Evolutionary conservation across 1,139 yeast genomes (phyloP), one percentile per base, ranked within the genome.

Genomic region (Geotrichum candidum): DNA sequence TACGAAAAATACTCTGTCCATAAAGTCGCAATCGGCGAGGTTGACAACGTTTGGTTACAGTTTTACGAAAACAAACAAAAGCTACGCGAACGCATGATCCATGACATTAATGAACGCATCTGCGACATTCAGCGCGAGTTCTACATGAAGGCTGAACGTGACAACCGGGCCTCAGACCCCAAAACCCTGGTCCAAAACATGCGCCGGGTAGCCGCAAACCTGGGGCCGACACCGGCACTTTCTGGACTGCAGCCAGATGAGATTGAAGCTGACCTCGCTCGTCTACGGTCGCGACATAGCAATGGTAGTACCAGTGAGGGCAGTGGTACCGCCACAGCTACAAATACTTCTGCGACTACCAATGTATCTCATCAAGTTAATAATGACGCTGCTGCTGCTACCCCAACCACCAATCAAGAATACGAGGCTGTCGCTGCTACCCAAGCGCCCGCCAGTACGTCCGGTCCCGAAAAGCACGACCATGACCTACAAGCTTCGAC

Each of bases 11-110:
- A 63, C 25, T 66, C 67, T 66, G 64, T 73, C 56, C 63, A 62
- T 23, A 64, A 66, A 29, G 69, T 65, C 27, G 63, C 74, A 6
- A 60, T 57, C 11, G 71, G 71, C 23, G 75, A 73, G 57, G 68
- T 68, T 10, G 66, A 67, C 46, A 68, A 69, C 59, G 66, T 68
- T 3, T 57, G 59, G 59, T 35, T 57, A 7, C 46, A 55, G 23
- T 57, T 52, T 38, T 53, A 25, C 31, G 59, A 57, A 29, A 51
- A 51, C 53, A 57, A 57, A 33, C 59, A 57, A 13, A 15, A 52
- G 25, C 56, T 57, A 18, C 52, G 38, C 23, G 59, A 57, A 22
- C 45, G 33, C 35, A 51, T 52, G 31, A 56, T 60, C 48, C 29
- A 41, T 18, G 54, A 63, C 23, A 50, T 60, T 27, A 58, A 55